Percentiles rank a stretch among this genome's conserved stretches.
Evolutionary conservation across 371 early-diverging fungal genomes (phyloP).

Genomic region (Zopfochytrium polystomum): DNA sequence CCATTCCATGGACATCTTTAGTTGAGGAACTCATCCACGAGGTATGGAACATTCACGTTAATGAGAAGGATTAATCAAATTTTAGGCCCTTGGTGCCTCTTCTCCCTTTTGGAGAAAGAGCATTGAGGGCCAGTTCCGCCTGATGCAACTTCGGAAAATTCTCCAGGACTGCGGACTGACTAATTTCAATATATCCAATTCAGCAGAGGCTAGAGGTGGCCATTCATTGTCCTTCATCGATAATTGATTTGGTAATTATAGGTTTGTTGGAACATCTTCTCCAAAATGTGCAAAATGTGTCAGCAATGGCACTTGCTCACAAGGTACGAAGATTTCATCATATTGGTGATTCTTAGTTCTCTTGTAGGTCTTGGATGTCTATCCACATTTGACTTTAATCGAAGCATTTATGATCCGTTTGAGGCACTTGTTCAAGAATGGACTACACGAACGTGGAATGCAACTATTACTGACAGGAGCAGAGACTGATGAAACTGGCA

Average conservation of each 20-base stretch:
- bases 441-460: constrained; percentile 21
- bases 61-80: no score
- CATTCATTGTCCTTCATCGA: background rate
- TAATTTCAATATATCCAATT: constrained; percentile 50
- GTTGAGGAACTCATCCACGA: constrained; percentile 38
- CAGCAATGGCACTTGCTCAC: no score
- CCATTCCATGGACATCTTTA: constrained; percentile 52
- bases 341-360: no score
- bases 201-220: constrained; percentile 40
- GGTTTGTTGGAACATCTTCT: constrained; percentile 3
- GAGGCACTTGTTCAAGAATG: constrained; percentile 36
- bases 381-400: constrained; percentile 47
- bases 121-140: constrained; percentile 56
- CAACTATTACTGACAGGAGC: constrained; percentile 24
- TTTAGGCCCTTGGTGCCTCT: no score
- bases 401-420: constrained; percentile 51
- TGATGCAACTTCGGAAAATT: constrained; percentile 55
- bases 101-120: no score
- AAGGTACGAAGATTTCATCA: no score
- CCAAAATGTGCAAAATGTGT: no score
- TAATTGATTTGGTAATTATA: background rate
- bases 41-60: constrained; percentile 1
- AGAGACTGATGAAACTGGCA: constrained; percentile 19
- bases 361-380: constrained; percentile 55
- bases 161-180: constrained; percentile 49